Conservation (phyloP, 441 rosid species). For the Syzygium syzygioides region DNA sequence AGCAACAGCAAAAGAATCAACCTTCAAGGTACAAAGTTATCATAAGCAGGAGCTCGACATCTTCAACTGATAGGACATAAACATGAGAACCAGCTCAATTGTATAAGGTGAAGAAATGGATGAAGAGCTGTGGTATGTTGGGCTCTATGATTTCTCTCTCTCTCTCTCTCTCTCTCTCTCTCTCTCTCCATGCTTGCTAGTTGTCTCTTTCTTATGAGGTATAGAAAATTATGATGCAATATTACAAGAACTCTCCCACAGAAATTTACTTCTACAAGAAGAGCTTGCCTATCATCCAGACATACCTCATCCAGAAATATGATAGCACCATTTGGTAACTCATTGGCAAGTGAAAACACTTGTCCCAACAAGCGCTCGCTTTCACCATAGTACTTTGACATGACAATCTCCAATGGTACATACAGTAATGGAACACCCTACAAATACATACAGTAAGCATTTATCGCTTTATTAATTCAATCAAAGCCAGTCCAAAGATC, state of each 20-base stretch:
- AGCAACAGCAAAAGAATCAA: constrained; percentile 86
- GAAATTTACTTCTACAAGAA: not conserved
- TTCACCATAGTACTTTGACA: constrained; percentile 95
- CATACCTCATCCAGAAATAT: constrained; percentile 88
- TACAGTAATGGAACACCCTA: constrained; percentile 86
- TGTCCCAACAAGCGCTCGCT: constrained; percentile 80
- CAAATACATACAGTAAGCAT: constrained; percentile 10
- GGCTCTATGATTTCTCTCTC: not conserved
- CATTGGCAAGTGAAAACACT: constrained; percentile 86
- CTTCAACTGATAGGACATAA: not conserved
- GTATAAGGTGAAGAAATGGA: not conserved
- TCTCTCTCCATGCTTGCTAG: not conserved
- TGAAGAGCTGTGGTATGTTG: not conserved
- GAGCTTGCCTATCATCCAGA: not conserved
- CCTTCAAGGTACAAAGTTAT: constrained; percentile 28
- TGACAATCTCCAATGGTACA: constrained; percentile 82
- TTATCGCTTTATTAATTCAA: not conserved
- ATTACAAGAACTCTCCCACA: not conserved
- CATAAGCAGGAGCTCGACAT: not conserved
- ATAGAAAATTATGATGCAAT: not conserved
- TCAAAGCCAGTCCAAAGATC: not conserved
- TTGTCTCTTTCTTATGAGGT: not conserved
- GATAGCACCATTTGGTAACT: constrained; percentile 76
- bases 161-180: not conserved
- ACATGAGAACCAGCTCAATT: not conserved